Conservation (phyloP, 2,329 filamentous ascomycete species). For the Penicillium sp. region DNA sequence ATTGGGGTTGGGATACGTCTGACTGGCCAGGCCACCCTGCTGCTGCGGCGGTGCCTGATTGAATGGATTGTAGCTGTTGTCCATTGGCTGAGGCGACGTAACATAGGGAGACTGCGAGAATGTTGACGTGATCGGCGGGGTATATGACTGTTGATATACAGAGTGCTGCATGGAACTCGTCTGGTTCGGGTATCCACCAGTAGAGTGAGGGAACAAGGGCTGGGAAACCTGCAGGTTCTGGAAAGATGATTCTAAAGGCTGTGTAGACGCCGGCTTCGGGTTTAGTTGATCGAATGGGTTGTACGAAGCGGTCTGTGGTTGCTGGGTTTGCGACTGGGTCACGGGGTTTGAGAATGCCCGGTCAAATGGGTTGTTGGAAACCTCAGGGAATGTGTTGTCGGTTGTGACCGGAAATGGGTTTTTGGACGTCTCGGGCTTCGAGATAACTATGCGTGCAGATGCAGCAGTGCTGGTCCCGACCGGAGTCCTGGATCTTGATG, state of each 20-base stretch:
- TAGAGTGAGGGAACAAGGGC: conserved; percentile 72
- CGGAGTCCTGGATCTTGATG: conserved; percentile 57
- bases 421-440: conserved; percentile 43
- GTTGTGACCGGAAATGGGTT: conserved; percentile 3
- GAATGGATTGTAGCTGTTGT: conserved; percentile 44
- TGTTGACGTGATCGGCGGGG: conserved; percentile 41
- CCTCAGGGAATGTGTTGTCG: conserved; percentile 6
- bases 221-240: conserved; percentile 71
- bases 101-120: conserved; percentile 36
- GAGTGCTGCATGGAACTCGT: conserved; percentile 41
- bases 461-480: conserved; percentile 30
- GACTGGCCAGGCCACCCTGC: conserved; percentile 26
- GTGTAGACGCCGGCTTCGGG: conserved; percentile 26
- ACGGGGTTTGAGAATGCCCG: conserved; percentile 43
- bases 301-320: conserved; percentile 42
- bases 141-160: conserved; percentile 43
- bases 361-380: conserved; percentile 65
- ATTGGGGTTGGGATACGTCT: conserved; percentile 25
- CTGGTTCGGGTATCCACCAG: conserved; percentile 57
- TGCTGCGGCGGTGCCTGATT: conserved; percentile 37
- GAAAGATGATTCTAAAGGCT: conserved; percentile 64
- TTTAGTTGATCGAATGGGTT: conserved; percentile 66
- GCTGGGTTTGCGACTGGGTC: conserved; percentile 20
- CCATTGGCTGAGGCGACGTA: conserved; percentile 36
- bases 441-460: conserved; percentile 17